Evolutionary conservation across 2,329 filamentous ascomycete genomes (phyloP).

Genomic region (Ophiostoma angusticollis): DNA sequence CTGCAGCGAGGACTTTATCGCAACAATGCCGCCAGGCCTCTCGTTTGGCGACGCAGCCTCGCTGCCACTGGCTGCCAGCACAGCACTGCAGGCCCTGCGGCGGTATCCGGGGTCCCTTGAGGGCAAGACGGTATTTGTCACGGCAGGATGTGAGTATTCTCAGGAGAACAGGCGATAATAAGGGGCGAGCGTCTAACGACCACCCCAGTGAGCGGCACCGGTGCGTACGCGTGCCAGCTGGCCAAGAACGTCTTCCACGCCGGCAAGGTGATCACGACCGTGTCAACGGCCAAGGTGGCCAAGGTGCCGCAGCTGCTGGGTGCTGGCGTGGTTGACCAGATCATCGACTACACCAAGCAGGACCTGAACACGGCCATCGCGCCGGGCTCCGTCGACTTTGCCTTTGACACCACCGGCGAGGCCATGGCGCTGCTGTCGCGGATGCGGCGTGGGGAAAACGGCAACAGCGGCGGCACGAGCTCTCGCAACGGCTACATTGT

Average conservation of each 20-base stretch:
- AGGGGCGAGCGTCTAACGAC: background rate
- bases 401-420: conserved; percentile 7
- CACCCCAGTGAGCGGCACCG: conserved; percentile 29
- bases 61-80: background rate
- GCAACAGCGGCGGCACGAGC: too few relatives aligned
- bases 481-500: background rate
- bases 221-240: conserved; percentile 33
- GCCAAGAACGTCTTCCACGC: conserved; percentile 38
- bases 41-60: conserved; percentile 2
- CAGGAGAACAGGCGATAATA: too few relatives aligned
- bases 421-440: conserved; percentile 2
- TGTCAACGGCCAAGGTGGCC: conserved; percentile 37
- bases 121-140: conserved; percentile 39
- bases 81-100: background rate
- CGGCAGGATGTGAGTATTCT: conserved; percentile 24
- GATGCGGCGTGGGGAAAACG: too few relatives aligned
- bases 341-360: conserved; percentile 37
- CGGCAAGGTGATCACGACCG: conserved; percentile 34
- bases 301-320: conserved; percentile 18
- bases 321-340: conserved; percentile 33
- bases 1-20: background rate
- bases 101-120: conserved; percentile 21
- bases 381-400: conserved; percentile 2
- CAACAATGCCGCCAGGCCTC: background rate
- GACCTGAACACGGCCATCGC: conserved; percentile 11